A percentile compares a stretch with the other conserved stretches of the same genome.
These are phyloP conservation scores for Leishmania major DNA, from an alignment of 208 protist species.

Conservation along the genomic window DNA sequence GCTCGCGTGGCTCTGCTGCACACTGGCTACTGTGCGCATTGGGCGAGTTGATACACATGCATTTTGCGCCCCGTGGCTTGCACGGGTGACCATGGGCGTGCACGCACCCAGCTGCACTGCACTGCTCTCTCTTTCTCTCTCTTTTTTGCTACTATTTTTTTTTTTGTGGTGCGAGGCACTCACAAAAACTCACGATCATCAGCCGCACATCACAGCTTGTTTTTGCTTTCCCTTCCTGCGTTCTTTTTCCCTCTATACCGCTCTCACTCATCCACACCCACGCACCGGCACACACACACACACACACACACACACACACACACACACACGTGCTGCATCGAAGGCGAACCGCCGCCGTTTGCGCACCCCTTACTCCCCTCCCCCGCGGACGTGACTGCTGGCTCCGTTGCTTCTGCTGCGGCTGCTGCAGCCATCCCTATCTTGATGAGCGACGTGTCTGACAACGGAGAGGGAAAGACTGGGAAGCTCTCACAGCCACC, in stretches of 20 bases:
- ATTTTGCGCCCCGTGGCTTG: neutral
- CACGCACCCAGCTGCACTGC: too few relatives aligned
- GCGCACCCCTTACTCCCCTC: neutral
- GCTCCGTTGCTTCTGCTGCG: neutral
- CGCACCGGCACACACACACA: neutral
- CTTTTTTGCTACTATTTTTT: neutral
- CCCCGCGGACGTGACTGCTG: neutral
- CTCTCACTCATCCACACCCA: neutral
- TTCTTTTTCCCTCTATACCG: neutral
- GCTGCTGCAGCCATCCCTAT: neutral
- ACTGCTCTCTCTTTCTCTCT: neutral
- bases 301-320: conserved; percentile 6
- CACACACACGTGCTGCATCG: neutral
- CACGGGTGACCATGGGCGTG: neutral
- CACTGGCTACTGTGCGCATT: neutral
- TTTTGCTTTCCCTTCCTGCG: neutral
- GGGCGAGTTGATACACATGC: neutral
- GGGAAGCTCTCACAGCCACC: neutral
- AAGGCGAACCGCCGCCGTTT: neutral
- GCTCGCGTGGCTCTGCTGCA: neutral
- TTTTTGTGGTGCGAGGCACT: neutral
- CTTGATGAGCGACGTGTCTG: conserved; percentile 1
- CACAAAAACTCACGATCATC: neutral
- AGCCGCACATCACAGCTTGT: neutral
- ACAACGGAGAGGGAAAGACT: neutral